A percentile compares a stretch with the other conserved stretches of the same genome.
Evolutionary conservation across 805 yeast genomes (phyloP).

Genomic region (Yamadazyma endophytica): DNA sequence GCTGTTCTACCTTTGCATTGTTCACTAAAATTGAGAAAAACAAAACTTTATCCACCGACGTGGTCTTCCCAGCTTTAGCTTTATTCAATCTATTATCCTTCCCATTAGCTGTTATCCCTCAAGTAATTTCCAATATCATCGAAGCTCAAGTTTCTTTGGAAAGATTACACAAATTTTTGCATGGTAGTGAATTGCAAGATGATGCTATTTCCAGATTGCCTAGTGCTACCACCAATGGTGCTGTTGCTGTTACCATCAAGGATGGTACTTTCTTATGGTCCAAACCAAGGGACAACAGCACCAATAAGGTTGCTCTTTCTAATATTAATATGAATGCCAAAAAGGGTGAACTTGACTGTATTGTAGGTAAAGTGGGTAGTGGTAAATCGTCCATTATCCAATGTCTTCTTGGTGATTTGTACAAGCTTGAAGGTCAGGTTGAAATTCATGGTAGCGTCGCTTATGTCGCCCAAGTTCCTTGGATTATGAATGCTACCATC

Average conservation of each 20-base stretch:
- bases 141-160: conserved; percentile 83
- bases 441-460: conserved; percentile 75
- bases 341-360: conserved; percentile 77
- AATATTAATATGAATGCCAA: conserved; percentile 59
- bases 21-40: conserved; percentile 57
- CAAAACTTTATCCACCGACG: conserved; percentile 76
- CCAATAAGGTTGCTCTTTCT: conserved; percentile 61
- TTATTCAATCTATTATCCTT: conserved; percentile 83
- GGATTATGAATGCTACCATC: conserved; percentile 96
- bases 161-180: conserved; percentile 71
- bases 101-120: conserved; percentile 91
- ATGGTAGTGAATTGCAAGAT: conserved; percentile 75
- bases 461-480: conserved; percentile 88
- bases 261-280: conserved; percentile 78
- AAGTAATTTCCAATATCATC: conserved; percentile 77
- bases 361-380: conserved; percentile 86
- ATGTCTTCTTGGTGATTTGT: conserved; percentile 77
- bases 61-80: conserved; percentile 87
- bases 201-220: conserved; percentile 62
- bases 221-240: conserved; percentile 54
- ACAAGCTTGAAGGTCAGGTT: conserved; percentile 70
- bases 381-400: conserved; percentile 85
- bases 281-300: conserved; percentile 49
- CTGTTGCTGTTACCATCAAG: conserved; percentile 57
- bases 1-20: conserved; percentile 83